Base-by-base conservation (phyloP, 2,329 filamentous ascomycete genomes). In the Microthyrium microscopicum region DNA sequence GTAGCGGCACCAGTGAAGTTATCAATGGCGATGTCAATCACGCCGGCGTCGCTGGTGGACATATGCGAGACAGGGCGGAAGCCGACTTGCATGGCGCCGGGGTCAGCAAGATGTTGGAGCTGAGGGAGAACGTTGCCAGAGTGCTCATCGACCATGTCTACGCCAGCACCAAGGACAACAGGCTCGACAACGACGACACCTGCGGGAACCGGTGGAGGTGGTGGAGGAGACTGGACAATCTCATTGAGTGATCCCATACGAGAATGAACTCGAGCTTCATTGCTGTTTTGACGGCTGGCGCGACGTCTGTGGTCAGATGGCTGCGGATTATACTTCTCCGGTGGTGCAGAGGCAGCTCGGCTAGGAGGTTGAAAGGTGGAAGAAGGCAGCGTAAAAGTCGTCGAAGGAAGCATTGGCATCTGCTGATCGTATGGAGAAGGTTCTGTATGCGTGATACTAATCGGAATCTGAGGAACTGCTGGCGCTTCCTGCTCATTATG, bases 21-120 rank as follows among this genome's bases (percentile, higher is more conserved):
- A n/a, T n/a, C n/a, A n/a, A n/a, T n/a, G n/a, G n/a, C n/a, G n/a
- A n/a, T n/a, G n/a, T n/a, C n/a, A n/a, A n/a, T n/a, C n/a, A n/a
- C n/a, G n/a, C n/a, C n/a, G n/a, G n/a, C n/a, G n/a, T n/a, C n/a
- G n/a, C n/a, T n/a, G n/a, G n/a, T n/a, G n/a, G n/a, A n/a, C n/a
- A n/a, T n/a, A n/a, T n/a, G n/a, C n/a, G n/a, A n/a, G n/a, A n/a
- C 19, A 26, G 12, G 61, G 59, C 8, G 55, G 48, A n/a, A 61
- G 60, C 16, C 61, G 62, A 12, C 61, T 62, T 3, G 64, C 62
- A 1, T 67, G 66, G 8, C n/a, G n/a, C n/a, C n/a, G n/a, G 67
- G 66, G 7, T 51, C 56, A 17, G 61, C 64, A 12, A 76, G 55
- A 47, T 75, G 71, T 44, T 73, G 69, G 7, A 76, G 58, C 44